These are phyloP conservation scores for Marchantia paleacea DNA, from an alignment of 225 moss, liverwort and hornwort species.

Conservation along the genomic window DNA sequence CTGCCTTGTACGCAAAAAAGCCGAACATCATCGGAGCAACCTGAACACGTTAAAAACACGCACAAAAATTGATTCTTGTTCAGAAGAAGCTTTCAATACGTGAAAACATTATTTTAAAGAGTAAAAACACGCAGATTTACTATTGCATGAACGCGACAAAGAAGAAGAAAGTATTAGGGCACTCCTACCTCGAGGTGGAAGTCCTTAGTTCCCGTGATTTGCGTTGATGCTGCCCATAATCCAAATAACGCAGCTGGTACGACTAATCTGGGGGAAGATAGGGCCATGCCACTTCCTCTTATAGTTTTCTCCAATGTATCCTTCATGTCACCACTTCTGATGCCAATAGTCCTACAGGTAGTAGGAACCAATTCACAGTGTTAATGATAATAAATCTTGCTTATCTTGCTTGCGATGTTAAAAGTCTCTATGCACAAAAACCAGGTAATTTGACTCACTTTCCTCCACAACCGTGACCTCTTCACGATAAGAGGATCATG, in stretches of 20 bases:
- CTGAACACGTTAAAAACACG: constrained; percentile 33
- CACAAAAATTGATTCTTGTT: not conserved
- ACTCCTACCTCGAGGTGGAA: constrained; percentile 36
- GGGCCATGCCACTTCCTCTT: constrained; percentile 61
- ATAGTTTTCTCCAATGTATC: constrained; percentile 62
- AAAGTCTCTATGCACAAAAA: not conserved
- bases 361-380: not conserved
- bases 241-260: constrained; percentile 68
- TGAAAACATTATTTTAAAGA: not conserved
- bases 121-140: not conserved
- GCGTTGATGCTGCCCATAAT: constrained; percentile 36
- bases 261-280: constrained; percentile 80
- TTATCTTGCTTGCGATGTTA: not conserved
- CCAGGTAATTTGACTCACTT: not conserved
- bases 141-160: too few relatives aligned
- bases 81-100: not conserved
- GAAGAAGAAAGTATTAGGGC: not conserved
- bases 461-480: not conserved
- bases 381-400: not conserved
- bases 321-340: constrained; percentile 67
- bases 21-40: constrained; percentile 81
- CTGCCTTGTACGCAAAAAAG: constrained; percentile 92
- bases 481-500: not conserved
- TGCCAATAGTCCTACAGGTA: constrained; percentile 50
- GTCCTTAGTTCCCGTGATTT: constrained; percentile 20